These are phyloP conservation scores for Magnaporthiopsis poae DNA, from an alignment of 2,329 filamentous ascomycete species.

Conservation along the genomic window DNA sequence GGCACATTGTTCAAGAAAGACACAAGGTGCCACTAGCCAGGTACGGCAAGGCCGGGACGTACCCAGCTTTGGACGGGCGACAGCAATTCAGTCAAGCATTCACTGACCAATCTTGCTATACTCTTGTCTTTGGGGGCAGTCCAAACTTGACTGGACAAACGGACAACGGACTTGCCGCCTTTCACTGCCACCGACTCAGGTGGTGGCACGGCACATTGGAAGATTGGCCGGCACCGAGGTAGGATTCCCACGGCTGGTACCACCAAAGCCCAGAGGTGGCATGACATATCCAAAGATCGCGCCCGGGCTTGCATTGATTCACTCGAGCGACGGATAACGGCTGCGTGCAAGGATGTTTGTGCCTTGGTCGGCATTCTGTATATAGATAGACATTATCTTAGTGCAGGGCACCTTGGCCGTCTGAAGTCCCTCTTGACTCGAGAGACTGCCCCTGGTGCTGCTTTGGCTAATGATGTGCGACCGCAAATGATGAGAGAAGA, in stretches of 20 bases:
- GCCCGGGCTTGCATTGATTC: not conserved
- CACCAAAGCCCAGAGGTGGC: no score
- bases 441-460: not conserved
- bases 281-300: not conserved
- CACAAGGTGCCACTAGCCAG: constrained; percentile 18
- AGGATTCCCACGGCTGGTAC: not conserved
- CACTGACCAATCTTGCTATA: not conserved
- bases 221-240: not conserved
- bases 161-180: not conserved
- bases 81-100: not conserved
- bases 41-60: not conserved
- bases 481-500: not conserved
- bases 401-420: not conserved
- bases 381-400: not conserved
- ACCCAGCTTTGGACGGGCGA: not conserved
- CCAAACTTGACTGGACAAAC: not conserved
- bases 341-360: not conserved
- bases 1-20: not conserved
- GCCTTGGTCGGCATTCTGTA: not conserved
- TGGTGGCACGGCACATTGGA: not conserved
- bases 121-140: not conserved
- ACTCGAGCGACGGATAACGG: not conserved
- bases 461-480: not conserved
- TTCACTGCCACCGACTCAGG: not conserved
- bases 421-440: not conserved